Conservation (phyloP, 495 filamentous ascomycete genomes). For the Patellaria atrata region DNA sequence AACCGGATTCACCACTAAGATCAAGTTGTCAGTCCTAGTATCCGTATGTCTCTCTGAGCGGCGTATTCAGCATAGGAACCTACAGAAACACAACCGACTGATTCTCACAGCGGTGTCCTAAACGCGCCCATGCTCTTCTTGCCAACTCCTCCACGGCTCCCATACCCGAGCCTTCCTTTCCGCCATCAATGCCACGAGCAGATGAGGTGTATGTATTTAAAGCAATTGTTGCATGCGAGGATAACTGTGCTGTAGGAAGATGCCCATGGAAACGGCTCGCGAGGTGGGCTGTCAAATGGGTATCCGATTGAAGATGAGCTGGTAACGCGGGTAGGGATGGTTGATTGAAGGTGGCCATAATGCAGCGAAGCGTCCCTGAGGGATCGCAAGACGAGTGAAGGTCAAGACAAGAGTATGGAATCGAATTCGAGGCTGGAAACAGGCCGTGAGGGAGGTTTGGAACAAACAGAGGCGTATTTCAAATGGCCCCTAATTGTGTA, state of each 20-base stretch:
- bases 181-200: constrained; percentile 74
- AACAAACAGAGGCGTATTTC: too few species aligned
- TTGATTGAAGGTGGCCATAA: constrained; percentile 46
- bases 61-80: constrained; percentile 26
- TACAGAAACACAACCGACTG: constrained; percentile 88
- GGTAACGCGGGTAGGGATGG: constrained; percentile 78
- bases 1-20: constrained; percentile 83
- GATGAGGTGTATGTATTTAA: constrained; percentile 89
- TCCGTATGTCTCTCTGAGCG: neutral
- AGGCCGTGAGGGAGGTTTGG: too few species aligned
- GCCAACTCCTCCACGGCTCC: constrained; percentile 83
- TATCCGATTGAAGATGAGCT: constrained; percentile 87
- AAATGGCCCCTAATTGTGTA: too few species aligned
- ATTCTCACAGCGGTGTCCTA: constrained; percentile 84
- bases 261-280: constrained; percentile 90
- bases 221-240: constrained; percentile 77
- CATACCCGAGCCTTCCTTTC: constrained; percentile 71
- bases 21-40: constrained; percentile 2
- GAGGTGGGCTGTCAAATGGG: constrained; percentile 85
- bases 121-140: constrained; percentile 61
- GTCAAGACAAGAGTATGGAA: too few species aligned
- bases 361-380: constrained; percentile 20
- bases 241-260: constrained; percentile 72
- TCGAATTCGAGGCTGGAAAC: too few species aligned
- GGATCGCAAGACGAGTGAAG: constrained; percentile 19